Percentiles rank a stretch among this genome's conserved stretches.
Evolutionary conservation across 176 grass and related monocot genomes (phyloP).

Genomic region (Ensete ventricosum): DNA sequence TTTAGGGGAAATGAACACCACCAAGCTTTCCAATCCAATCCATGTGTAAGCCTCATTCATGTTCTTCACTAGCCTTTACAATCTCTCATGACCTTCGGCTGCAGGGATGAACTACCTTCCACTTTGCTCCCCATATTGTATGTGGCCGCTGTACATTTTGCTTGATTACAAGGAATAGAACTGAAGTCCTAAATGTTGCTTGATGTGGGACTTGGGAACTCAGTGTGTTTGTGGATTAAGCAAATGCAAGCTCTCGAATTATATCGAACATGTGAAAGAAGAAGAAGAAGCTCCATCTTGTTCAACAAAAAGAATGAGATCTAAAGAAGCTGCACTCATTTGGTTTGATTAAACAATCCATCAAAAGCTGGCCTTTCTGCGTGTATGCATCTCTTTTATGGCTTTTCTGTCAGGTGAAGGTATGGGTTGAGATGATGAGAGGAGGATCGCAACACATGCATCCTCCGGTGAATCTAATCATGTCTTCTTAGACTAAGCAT

Average conservation of each 20-base stretch:
- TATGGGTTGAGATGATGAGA: conserved; percentile 31
- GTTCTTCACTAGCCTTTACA: no score
- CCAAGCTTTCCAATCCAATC: no score
- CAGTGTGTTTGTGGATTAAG: no score
- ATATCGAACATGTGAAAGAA: background rate
- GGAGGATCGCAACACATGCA: conserved; percentile 48
- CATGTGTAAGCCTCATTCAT: no score
- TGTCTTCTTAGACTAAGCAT: background rate
- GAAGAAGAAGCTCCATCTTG: no score
- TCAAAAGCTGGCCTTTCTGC: conserved; percentile 4
- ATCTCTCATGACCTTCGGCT: no score
- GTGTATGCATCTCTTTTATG: background rate
- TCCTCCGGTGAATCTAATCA: conserved; percentile 24
- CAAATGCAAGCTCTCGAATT: background rate
- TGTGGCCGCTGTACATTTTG: no score
- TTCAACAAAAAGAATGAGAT: background rate
- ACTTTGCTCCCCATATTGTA: no score
- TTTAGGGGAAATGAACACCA: no score
- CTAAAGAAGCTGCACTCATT: background rate
- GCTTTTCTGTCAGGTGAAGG: conserved; percentile 12
- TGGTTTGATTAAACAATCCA: conserved; percentile 2
- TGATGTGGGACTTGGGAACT: no score
- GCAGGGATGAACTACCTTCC: no score
- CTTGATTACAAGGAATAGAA: background rate
- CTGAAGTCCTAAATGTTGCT: background rate